Base-by-base conservation (phyloP, 1,284 basidiomycete genomes). In the Cutaneotrichosporon daszewskae region DNA sequence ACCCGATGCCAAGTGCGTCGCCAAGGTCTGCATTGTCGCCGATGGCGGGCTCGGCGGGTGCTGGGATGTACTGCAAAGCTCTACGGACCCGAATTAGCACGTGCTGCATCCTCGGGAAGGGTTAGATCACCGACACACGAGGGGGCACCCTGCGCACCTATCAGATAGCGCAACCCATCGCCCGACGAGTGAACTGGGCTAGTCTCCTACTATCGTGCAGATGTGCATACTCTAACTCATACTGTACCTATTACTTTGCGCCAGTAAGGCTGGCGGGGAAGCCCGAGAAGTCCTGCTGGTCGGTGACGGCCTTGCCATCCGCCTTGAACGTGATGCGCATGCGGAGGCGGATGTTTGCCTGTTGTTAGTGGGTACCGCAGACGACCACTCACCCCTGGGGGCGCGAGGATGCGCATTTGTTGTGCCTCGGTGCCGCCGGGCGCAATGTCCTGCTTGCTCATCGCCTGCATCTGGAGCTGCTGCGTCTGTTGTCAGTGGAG, bases 381-480 rank as follows among this genome's bases (percentile, higher is more conserved):
- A 19, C 7, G 13, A 6, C 14, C 5, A 80, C 87, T 73, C 61
- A 92, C 90, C 22, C 89, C 90, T 4, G 78, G 77, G 7, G 89
- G 89, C 8, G 87, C 89, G 40, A 90, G 78, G 23, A 99, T 82
- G 10, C 91, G 79, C 83, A 99, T 84, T 61, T 94, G 89, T 68
- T 98, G 95, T 14, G 90, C 95, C 71, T 96, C 94, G 16, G 80
- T 79, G 9, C 80, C 72, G 1, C 89, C 90, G 0, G 89, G 84
- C 13, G 71, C 73, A 19, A 98, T 76, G 41, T 81, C 82, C 10
- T 84, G 73, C 68, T 84, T 91, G 8, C 89, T 91, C 83, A 98
- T 97, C 5, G 94, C 88, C 47, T 91, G 79, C 94, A 99, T 98
- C 67, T 97, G 92, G 46, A 99, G 70, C 66, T 96, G 92, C 74